Percentiles rank a stretch among this genome's conserved stretches.
phyloP scores from a whole-genome alignment of 1,284 basidiomycete species.

The Inonotus hispidus region DNA sequence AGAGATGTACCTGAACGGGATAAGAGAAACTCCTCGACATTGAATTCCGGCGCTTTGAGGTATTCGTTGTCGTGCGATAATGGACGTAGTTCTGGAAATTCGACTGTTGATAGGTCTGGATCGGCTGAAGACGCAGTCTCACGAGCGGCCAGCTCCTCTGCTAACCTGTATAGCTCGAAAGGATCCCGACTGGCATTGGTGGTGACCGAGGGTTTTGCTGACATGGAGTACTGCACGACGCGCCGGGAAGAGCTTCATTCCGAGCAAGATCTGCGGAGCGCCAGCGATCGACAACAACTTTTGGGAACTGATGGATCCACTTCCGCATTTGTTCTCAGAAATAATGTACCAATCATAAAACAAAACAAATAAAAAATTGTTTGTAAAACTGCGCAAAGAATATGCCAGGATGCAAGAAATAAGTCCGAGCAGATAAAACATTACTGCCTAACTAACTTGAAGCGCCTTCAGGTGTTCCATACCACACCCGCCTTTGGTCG shows the following conservation, averaged over 20 bases:
- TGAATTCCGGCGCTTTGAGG: slow-evolving; percentile 64
- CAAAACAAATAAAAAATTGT: not conserved
- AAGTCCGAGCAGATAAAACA: not conserved
- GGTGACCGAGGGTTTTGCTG: not conserved
- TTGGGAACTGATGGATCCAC: too few species aligned
- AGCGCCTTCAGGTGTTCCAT: slow-evolving; percentile 34
- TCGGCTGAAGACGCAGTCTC: slow-evolving; percentile 32
- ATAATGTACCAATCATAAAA: not conserved
- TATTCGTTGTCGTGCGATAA: slow-evolving; percentile 76
- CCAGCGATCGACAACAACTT: too few species aligned
- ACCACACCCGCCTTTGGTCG: slow-evolving; percentile 48
- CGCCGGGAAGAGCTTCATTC: not conserved
- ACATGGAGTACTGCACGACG: not conserved
- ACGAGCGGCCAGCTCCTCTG: slow-evolving; percentile 61
- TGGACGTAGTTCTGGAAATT: slow-evolving; percentile 64
- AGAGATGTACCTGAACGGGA: slow-evolving; percentile 84
- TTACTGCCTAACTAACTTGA: slow-evolving; percentile 6
- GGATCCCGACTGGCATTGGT: slow-evolving; percentile 35
- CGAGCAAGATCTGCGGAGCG: too few species aligned
- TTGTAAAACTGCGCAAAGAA: not conserved
- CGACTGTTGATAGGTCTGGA: slow-evolving; percentile 30
- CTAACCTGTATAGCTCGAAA: slow-evolving; percentile 63
- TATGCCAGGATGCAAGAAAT: not conserved
- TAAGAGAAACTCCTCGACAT: slow-evolving; percentile 85
- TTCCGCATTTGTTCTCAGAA: too few species aligned